Base-by-base conservation (phyloP, 257 asterid genomes). In the Gardenia jasminoides region DNA sequence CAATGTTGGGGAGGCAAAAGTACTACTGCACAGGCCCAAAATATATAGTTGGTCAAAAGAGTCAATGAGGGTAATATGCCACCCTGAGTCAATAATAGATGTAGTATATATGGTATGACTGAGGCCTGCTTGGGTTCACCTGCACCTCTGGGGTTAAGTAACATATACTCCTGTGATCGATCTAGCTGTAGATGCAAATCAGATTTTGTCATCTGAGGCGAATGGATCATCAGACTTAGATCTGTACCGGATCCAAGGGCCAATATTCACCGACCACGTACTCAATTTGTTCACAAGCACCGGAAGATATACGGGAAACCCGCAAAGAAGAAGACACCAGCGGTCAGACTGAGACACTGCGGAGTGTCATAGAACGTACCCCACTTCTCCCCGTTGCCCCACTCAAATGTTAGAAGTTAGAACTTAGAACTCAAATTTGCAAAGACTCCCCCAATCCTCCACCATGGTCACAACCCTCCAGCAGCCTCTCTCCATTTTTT, bases 301-400 rank as follows among this genome's bases (percentile, higher is more conserved):
- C 77, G 44, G n/a, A 56, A 28, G 30, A n/a, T 36, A 39, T 30
- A 54, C 46, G 69, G 46, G 26, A 43, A 44, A 22, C 8, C 69
- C 52, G 41, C 56, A 46, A 77, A 80, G 44, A 77, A 80, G 44
- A 47, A 3, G 83, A 74, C 84, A 80, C 50, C 69, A 62, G 67
- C 61, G 80, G 80, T 73, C 80, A 79, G 81, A 68, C 83, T 75
- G 79, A 17, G 78, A 80, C 87, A 65, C 72, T 76, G 84, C 52
- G 24, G 30, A 17, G 72, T 50, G 59, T 78, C 82, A 52, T 39
- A 41, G 22, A 59, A n/a, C 39, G 19, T 76, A 65, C 79, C 86
- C 86, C 76, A 82, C 76, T 4, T n/a, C 54, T 24, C 6, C 3
- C 54, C 54, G 3, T 39, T 39, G 36, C 50, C 52, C 52, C 31